These are phyloP conservation scores for Anastatica hierochuntica DNA, from an alignment of 345 rosid species.

Conservation along the genomic window DNA sequence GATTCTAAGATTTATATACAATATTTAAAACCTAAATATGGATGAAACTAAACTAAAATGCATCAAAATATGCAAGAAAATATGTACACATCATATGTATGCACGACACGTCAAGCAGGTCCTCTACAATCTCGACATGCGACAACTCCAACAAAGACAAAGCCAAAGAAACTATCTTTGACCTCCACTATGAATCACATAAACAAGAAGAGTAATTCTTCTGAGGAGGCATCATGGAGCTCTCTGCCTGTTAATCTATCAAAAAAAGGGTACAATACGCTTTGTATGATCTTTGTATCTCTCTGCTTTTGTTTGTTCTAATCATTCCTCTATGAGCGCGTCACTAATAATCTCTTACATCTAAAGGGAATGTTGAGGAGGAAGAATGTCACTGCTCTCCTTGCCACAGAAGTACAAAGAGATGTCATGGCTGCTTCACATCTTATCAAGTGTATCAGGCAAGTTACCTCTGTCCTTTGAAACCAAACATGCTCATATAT, in stretches of 20 bases:
- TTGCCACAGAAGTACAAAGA: slow-evolving; percentile 72
- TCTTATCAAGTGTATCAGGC: slow-evolving; percentile 66
- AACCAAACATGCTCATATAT: too few relatives aligned
- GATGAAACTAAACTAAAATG: too few relatives aligned
- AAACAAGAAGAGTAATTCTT: slow-evolving; percentile 25
- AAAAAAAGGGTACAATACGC: slow-evolving; percentile 71
- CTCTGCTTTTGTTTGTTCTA: background rate
- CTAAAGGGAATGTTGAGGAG: slow-evolving; percentile 60
- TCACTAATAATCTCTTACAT: background rate
- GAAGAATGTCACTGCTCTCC: slow-evolving; percentile 52
- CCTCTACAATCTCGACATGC: slow-evolving; percentile 34
- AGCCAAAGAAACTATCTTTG: slow-evolving; percentile 27
- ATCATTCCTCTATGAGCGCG: background rate
- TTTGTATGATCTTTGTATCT: slow-evolving; percentile 8
- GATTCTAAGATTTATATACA: too few relatives aligned
- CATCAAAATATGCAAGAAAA: too few relatives aligned
- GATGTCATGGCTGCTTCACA: slow-evolving; percentile 57
- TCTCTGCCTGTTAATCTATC: slow-evolving; percentile 61
- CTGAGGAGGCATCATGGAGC: slow-evolving; percentile 47
- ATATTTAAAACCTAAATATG: too few relatives aligned
- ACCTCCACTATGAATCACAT: slow-evolving; percentile 20
- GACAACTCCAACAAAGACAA: slow-evolving; percentile 36
- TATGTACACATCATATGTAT: too few relatives aligned
- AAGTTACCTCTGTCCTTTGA: too few relatives aligned
- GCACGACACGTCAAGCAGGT: slow-evolving; percentile 38